These are phyloP conservation scores for Thermochaetoides thermophila DNA, from an alignment of 495 filamentous ascomycete genomes.

Conservation along the genomic window DNA sequence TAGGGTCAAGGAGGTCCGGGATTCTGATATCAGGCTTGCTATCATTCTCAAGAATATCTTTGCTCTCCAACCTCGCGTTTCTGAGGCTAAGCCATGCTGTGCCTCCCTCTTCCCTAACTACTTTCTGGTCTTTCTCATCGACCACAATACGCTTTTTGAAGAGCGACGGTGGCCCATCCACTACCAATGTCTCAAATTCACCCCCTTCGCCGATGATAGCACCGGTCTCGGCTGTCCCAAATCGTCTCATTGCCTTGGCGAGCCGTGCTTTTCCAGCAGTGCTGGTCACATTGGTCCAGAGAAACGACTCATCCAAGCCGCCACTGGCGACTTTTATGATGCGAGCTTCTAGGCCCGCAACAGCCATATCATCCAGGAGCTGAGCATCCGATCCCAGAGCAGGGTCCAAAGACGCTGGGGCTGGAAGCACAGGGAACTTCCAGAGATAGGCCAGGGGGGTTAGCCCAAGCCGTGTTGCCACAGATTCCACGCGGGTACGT, in stretches of 20 bases:
- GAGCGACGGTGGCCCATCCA: slow-evolving; percentile 58
- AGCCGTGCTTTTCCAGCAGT: slow-evolving; percentile 36
- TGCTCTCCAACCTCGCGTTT: slow-evolving; percentile 41
- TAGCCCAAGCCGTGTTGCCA: slow-evolving; percentile 62
- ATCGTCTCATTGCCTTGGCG: slow-evolving; percentile 49
- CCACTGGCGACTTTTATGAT: slow-evolving; percentile 92
- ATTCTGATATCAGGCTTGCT: slow-evolving; percentile 26
- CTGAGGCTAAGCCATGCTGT: slow-evolving; percentile 47
- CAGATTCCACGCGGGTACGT: slow-evolving; percentile 81
- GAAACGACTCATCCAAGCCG: slow-evolving; percentile 62
- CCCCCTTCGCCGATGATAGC: slow-evolving; percentile 83
- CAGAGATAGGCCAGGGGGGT: slow-evolving; percentile 75
- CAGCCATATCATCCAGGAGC: slow-evolving; percentile 70
- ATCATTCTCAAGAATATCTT: no score
- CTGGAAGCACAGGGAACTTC: slow-evolving; percentile 67
- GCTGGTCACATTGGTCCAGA: slow-evolving; percentile 70
- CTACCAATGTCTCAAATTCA: slow-evolving; percentile 86
- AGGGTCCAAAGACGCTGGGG: slow-evolving; percentile 8
- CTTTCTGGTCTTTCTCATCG: slow-evolving; percentile 32
- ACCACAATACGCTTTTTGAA: slow-evolving; percentile 62
- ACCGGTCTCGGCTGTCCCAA: slow-evolving; percentile 46
- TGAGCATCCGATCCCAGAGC: slow-evolving; percentile 26
- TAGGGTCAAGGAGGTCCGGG: slow-evolving; percentile 31
- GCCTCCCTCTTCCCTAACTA: slow-evolving; percentile 54
- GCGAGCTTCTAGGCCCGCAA: slow-evolving; percentile 59